Base-by-base conservation (phyloP, 1,139 yeast species). In the Debaryomycetaceae sp. region DNA sequence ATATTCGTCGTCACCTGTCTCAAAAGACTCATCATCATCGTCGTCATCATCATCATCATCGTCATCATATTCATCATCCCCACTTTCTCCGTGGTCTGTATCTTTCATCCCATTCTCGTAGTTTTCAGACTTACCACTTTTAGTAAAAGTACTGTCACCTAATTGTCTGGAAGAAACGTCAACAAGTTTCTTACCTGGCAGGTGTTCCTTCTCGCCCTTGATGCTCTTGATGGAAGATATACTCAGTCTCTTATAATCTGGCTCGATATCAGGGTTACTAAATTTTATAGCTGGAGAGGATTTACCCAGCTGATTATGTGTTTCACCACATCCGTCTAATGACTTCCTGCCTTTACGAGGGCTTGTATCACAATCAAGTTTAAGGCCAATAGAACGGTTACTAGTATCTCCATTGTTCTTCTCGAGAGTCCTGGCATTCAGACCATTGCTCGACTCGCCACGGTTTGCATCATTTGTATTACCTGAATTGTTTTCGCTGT, bases 1-100 rank as follows among this genome's bases (percentile, higher is more conserved):
- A 11, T 39, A 40, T 17, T 43, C 45, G 24, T 35, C 34, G 22
- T 17, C 31, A 9, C 17, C 34, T 29, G 24, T 26, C n/a, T 24
- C 34, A 17, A 33, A 18, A 9, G 31, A 18, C 15, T 13, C 19
- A 19, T 41, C 37, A 31, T 33, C 30, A 7, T 35, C 34, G 15
- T 30, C 41, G 5, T 34, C 31, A 15, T 37, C 31, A 9, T 11
- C 40, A 8, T n/a, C 17, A 19, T 18, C 36, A 17, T 37, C 22
- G 14, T 31, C 36, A 18, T 38, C 37, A 16, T 37, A 36, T 24
- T 18, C 39, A 9, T 33, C 13, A 22, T 9, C 30, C n/a, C 30
- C 34, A 7, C 22, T 15, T 11, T 30, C 17, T 24, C 15, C 29
- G 15, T 17, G 28, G 5, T 36, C 35, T 22, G 7, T 3, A 22